phyloP scores from a whole-genome alignment of 352 stramenopile species.

The Elongisporangium anandrum region DNA sequence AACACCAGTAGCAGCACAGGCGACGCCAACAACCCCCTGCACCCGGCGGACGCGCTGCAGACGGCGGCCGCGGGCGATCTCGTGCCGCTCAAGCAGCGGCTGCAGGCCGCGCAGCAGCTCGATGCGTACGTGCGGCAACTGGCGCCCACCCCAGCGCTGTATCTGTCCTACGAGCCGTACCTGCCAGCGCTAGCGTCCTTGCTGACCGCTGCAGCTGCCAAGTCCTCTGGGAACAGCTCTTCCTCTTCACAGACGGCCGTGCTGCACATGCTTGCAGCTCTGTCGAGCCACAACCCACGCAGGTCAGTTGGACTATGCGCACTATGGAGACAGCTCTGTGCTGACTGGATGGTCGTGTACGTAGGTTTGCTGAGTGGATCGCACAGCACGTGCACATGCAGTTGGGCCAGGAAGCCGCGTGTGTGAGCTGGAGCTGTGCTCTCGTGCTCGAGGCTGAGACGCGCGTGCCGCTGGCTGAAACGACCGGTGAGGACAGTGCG shows the following conservation, averaged over 20 bases:
- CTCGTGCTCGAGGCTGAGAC: slow-evolving; percentile 35
- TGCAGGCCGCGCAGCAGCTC: slow-evolving; percentile 40
- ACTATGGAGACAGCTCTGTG: neutral
- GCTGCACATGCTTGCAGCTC: slow-evolving; percentile 28
- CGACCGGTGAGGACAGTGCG: neutral
- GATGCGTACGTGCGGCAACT: slow-evolving; percentile 28
- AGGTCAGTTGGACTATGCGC: slow-evolving; percentile 7
- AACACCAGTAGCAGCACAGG: slow-evolving; percentile 4
- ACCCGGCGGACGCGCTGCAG: slow-evolving; percentile 40
- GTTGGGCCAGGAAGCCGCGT: slow-evolving; percentile 34
- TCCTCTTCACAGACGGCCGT: slow-evolving; percentile 40
- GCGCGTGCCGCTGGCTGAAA: slow-evolving; percentile 16
- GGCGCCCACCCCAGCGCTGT: slow-evolving; percentile 15
- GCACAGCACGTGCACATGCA: slow-evolving; percentile 23
- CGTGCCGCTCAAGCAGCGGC: slow-evolving; percentile 29
- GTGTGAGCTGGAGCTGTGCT: slow-evolving; percentile 44
- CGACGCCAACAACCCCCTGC: slow-evolving; percentile 19
- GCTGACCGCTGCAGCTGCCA: slow-evolving; percentile 11
- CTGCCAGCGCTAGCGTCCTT: slow-evolving; percentile 31
- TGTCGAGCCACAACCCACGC: slow-evolving; percentile 35
- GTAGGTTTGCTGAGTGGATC: slow-evolving; percentile 48
- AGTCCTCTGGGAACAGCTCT: slow-evolving; percentile 23
- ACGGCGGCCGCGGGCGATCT: slow-evolving; percentile 34
- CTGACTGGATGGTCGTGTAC: neutral
- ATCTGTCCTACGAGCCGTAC: slow-evolving; percentile 50